Conservation (phyloP, 2,329 filamentous ascomycete species). For the Lachnellula suecica region DNA sequence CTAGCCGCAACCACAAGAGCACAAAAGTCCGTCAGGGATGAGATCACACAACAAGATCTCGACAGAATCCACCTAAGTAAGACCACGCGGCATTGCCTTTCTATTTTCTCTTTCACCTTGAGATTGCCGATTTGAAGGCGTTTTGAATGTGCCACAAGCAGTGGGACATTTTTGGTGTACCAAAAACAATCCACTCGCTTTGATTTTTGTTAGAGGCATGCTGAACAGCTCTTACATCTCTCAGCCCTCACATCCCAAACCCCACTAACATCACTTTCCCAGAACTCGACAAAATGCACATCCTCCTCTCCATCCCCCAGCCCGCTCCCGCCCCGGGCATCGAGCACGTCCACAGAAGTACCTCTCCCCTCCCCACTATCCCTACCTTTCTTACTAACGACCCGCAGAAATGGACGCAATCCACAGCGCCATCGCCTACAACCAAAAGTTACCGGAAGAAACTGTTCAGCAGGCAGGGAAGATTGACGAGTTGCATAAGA, state of each 20-base stretch:
- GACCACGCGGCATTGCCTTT: not conserved
- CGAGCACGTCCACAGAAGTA: slow-evolving; percentile 4
- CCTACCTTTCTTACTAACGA: not conserved
- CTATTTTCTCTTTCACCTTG: not conserved
- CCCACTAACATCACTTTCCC: not conserved
- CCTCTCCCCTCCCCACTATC: not conserved
- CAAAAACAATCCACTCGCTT: too few relatives aligned
- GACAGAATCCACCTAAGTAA: slow-evolving; percentile 8
- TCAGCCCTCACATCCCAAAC: too few relatives aligned
- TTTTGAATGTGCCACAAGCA: too few relatives aligned
- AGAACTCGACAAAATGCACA: slow-evolving; percentile 10
- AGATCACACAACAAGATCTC: slow-evolving; percentile 1
- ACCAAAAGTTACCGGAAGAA: not conserved
- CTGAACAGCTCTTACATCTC: too few relatives aligned
- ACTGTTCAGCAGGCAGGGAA: too few relatives aligned
- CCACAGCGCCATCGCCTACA: slow-evolving; percentile 2
- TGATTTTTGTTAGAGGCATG: too few relatives aligned
- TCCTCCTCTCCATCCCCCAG: not conserved
- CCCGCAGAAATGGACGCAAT: slow-evolving; percentile 4
- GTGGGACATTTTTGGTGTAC: too few relatives aligned
- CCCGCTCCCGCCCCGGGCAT: not conserved
- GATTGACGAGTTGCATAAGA: not conserved
- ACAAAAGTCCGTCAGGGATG: not conserved
- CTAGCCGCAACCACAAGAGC: not conserved
- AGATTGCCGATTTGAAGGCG: too few relatives aligned